Conservation (phyloP, 768 basidiomycete species). For the Tricholoma matsutake region DNA sequence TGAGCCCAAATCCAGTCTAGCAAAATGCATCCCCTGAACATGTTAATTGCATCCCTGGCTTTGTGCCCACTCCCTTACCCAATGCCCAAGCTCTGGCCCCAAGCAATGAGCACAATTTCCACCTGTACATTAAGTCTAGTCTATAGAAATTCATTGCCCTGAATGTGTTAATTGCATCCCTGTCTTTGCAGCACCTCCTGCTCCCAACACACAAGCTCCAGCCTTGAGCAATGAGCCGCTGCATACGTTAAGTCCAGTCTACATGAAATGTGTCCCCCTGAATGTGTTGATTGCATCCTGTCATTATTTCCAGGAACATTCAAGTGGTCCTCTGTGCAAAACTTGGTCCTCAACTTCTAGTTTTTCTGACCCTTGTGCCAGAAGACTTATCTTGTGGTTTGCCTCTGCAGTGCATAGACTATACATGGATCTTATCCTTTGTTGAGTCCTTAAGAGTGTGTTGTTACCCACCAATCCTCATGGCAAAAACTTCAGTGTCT, state of each 20-base stretch:
- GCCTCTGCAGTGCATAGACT: background rate
- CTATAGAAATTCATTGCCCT: background rate
- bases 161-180: background rate
- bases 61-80: background rate
- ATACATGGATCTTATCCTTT: background rate
- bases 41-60: background rate
- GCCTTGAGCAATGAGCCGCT: background rate
- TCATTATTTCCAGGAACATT: background rate
- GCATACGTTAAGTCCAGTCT: background rate
- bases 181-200: background rate
- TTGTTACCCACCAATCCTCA: background rate
- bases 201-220: background rate
- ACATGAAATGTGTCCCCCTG: background rate
- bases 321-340: background rate
- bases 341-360: background rate
- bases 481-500: background rate
- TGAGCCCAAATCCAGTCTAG: background rate
- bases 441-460: background rate
- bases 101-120: background rate
- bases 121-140: background rate
- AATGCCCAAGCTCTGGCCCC: background rate
- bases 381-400: background rate
- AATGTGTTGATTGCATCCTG: background rate
- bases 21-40: background rate
- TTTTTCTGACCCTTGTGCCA: background rate